Conservation (phyloP, 805 yeast species). For the Candida multigemmis region DNA sequence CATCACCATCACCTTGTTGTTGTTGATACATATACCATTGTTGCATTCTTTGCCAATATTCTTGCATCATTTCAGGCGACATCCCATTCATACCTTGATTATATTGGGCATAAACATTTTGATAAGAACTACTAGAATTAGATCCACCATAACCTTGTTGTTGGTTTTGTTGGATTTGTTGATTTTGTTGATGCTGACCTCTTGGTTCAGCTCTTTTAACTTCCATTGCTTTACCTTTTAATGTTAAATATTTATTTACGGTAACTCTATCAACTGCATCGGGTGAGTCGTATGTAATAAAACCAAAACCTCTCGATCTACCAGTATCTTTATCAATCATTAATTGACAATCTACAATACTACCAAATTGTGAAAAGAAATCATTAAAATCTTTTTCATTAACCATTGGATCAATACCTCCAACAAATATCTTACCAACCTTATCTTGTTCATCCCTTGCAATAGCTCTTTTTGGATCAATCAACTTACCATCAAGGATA, state of each 20-base stretch:
- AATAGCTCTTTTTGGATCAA: constrained; percentile 95
- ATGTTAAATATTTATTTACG: constrained; percentile 67
- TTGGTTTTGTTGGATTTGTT: constrained; percentile 23
- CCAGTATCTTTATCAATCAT: constrained; percentile 98
- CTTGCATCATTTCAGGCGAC: constrained; percentile 52
- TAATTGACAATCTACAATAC: constrained; percentile 88
- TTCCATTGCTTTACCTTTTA: constrained; percentile 82
- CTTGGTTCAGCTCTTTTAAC: constrained; percentile 81
- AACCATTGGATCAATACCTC: constrained; percentile 92
- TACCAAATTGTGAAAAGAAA: constrained; percentile 82
- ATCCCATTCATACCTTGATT: constrained; percentile 14
- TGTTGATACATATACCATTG: constrained; percentile 59
- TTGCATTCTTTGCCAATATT: constrained; percentile 56
- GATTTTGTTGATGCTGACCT: constrained; percentile 48
- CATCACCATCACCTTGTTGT: constrained; percentile 26
- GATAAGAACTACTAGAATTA: constrained; percentile 14
- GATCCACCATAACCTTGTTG: constrained; percentile 11
- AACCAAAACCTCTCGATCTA: constrained; percentile 94
- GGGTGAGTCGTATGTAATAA: constrained; percentile 90
- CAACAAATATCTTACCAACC: constrained; percentile 94
- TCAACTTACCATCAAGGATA: constrained; percentile 87
- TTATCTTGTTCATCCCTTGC: constrained; percentile 96
- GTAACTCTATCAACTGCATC: constrained; percentile 89
- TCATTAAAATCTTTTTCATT: constrained; percentile 84
- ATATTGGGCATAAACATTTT: constrained; percentile 12